Evolutionary conservation across 2,329 filamentous ascomycete genomes (phyloP), one percentile per base, ranked within the genome.

Genomic region (Cryoendolithus antarcticus): DNA sequence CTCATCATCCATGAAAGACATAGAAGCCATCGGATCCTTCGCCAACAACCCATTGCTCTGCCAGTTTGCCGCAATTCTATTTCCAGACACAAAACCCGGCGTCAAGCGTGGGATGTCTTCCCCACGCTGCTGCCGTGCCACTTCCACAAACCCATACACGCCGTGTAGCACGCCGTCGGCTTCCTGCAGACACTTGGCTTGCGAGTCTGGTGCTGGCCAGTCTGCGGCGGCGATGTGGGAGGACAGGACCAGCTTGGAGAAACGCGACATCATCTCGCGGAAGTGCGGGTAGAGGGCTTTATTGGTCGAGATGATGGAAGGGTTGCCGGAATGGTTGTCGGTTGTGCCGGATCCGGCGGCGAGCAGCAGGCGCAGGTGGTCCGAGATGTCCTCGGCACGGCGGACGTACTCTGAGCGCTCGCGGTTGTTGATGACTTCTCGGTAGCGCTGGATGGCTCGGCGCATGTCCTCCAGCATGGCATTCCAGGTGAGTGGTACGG

Each of bases 201-300:
- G 83, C 1, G 89, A 93, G 61, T 98, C 91, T 10, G 85, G 80
- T 40, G 89, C 86, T 6, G 89, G 88, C 77, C 86, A 96, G 63
- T 98, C 91, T 28, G 89, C 85, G 4, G 89, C 86, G 30, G 91
- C 91, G 57, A 98, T 95, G 58, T 98, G 91, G 9, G 91, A 96
- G 2, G 91, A 98, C 35, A 98, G 80, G 33, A 98, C 91, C 8
- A 98, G 71, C 61, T 98, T 98, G n/a, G 91, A 96, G 60, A 98
- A 98, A 53, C 93, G 88, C 33, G 91, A 96, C 91, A 98, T 98
- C 80, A 96, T 96, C 58, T 96, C 91, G 39, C 91, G 74, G 63
- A 98, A 98, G 62, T 96, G 88, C 15, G 91, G 91, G 56, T 96
- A 96, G 10, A 98, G 69, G 0, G 86, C 84, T 61, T 96, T 96